Base-by-base conservation (phyloP, 75 land plant species). In the Isoetes taiwanensis region DNA sequence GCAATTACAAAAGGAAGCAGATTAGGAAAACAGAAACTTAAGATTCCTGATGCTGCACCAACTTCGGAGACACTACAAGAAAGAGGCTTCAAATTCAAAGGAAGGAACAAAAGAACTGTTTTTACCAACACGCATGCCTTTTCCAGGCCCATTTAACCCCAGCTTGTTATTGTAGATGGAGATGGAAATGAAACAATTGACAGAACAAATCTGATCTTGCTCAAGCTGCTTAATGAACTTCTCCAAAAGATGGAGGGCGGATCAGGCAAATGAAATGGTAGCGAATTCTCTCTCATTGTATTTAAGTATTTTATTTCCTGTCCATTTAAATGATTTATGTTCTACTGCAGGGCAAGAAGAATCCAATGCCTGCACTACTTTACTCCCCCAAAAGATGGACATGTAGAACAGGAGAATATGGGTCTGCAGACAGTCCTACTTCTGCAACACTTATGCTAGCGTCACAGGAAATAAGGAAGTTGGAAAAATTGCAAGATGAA, bases 401-500 rank as follows among this genome's bases (percentile, higher is more conserved):
- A n/a, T n/a, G n/a, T n/a, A n/a, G n/a, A n/a, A n/a, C n/a, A n/a
- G n/a, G n/a, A n/a, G n/a, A n/a, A n/a, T n/a, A n/a, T n/a, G n/a
- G n/a, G n/a, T n/a, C n/a, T n/a, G n/a, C 68, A 70, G 96, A 55
- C 90, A 84, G 54, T 91, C 97, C n/a, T 42, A 71, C 82, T 38
- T n/a, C n/a, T n/a, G 68, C 89, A 26, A 81, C 85, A 34, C 81
- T 95, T 21, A 64, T 80, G 33, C 65, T 83, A 52, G 78, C 88
- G 16, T 80, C 88, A 48, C 79, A 94, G 52, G 96, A 94, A 63
- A 94, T 94, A 16, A 80, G 96, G 0, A 94, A 94, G 66, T 85
- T 88, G 30, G 96, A 94, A 62, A 78, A 94, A 32, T 62, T 87
- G 46, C 96, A 88, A 57, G 82, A 88, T 64, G 90, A 94, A 72